Base-by-base conservation (phyloP, 305 asterid species). In the Fraxinus nigra region DNA sequence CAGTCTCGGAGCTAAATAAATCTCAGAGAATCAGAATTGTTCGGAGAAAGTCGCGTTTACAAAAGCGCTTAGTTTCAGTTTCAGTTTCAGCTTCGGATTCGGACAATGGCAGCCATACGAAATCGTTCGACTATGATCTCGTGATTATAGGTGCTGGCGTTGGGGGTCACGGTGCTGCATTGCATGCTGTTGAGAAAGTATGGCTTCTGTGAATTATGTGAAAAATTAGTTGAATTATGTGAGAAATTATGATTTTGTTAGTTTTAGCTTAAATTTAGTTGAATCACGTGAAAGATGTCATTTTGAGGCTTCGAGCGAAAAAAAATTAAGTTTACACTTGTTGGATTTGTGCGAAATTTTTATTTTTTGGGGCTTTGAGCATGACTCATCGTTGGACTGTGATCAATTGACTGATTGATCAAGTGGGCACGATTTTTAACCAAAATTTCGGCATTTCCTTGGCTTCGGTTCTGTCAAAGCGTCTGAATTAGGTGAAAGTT, bases 101-200 rank as follows among this genome's bases (percentile, higher is more conserved):
- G 43, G 78, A 82, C 67, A 78, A 78, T 30, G 85, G 87, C 48
- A 84, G 92, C 65, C 80, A 63, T 51, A 75, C 90, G 78, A 82
- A 90, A 8, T 85, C 86, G 38, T 90, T 90, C 80, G 95, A 92
- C 77, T 93, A 92, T 75, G 97, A 90, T 89, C 89, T 92, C 70
- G 89, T 93, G 51, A 90, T 93, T 79, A 91, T 91, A 72, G 97
- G 97, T 65, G 97, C 97, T 86, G 97, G 97, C 11, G 97, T 93
- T 75, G 97, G 97, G 4, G 97, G 97, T 22, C 97, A 93, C 80
- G 97, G 97, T 77, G 97, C 95, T 82, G 97, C 96, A 40, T 86
- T 93, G 80, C 97, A 93, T 79, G 97, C 96, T 51, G 93, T 93
- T 30, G 94, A 93, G 82, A 93, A 89, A 84, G 97, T 91, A 82